Conservation (phyloP, 768 basidiomycete genomes). For the Mycena polygramma region DNA sequence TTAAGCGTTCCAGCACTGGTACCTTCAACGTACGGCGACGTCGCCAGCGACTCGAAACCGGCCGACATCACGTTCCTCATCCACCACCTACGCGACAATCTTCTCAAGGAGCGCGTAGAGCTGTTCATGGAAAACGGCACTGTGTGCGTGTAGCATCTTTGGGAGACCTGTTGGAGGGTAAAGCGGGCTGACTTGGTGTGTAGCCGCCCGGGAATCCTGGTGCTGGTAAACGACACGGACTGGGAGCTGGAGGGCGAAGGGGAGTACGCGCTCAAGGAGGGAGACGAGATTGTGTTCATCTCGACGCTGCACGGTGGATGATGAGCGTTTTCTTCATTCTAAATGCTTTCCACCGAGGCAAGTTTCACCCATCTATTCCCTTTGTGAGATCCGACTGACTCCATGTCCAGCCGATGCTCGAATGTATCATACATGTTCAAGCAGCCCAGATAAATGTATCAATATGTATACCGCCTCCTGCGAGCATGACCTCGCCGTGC, state of each 20-base stretch:
- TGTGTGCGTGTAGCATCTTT: constrained; percentile 67
- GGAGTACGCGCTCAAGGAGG: constrained; percentile 79
- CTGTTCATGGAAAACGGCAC: constrained; percentile 90
- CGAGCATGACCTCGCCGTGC: constrained; percentile 19
- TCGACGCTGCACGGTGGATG: constrained; percentile 97
- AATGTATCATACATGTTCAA: not conserved
- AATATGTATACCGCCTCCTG: constrained; percentile 24
- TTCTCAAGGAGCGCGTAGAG: constrained; percentile 88
- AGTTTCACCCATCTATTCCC: not conserved
- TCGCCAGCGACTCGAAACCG: constrained; percentile 50
- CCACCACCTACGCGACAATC: constrained; percentile 77
- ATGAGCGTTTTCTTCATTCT: constrained; percentile 46
- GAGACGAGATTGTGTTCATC: constrained; percentile 96
- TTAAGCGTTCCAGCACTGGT: constrained; percentile 67
- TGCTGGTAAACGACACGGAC: constrained; percentile 96
- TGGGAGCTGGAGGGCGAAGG: constrained; percentile 98
- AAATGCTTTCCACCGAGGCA: not conserved
- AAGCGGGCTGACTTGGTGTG: not conserved
- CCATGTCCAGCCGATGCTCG: not conserved
- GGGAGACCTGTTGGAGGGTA: not conserved
- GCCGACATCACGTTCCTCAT: constrained; percentile 84
- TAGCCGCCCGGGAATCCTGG: constrained; percentile 96
- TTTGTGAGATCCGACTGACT: not conserved
- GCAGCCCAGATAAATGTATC: constrained; percentile 18
- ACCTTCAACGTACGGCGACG: constrained; percentile 49